A percentile compares a stretch with the other conserved stretches of the same genome.
phyloP scores from a whole-genome alignment of 2,329 filamentous ascomycete species.

The Sclerotinia subarctica region DNA sequence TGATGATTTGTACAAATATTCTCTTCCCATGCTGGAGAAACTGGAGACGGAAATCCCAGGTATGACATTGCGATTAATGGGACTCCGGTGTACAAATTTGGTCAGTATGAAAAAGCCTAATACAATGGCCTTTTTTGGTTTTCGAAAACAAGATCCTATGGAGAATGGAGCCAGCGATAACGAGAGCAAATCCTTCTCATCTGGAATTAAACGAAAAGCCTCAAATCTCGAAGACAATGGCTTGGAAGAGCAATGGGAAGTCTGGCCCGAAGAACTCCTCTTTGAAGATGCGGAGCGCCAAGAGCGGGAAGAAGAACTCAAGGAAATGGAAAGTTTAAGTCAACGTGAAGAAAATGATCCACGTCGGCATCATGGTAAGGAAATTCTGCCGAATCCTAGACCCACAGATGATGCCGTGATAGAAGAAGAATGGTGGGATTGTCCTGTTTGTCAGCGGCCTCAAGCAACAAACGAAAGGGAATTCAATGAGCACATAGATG shows the following conservation, averaged over 20 bases:
- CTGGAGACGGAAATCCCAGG: slow-evolving; percentile 78
- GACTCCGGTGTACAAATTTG: slow-evolving; percentile 81
- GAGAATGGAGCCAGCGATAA: slow-evolving; percentile 23
- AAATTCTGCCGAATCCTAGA: slow-evolving; percentile 47
- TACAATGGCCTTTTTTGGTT: slow-evolving; percentile 75
- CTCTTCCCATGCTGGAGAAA: slow-evolving; percentile 79
- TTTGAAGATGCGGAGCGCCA: slow-evolving; percentile 60
- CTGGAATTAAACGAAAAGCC: slow-evolving; percentile 41
- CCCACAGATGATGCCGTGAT: slow-evolving; percentile 32
- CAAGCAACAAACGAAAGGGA: slow-evolving; percentile 69
- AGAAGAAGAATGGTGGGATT: slow-evolving; percentile 66
- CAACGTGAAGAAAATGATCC: slow-evolving; percentile 43
- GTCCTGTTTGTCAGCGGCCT: slow-evolving; percentile 79
- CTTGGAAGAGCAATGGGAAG: slow-evolving; percentile 56
- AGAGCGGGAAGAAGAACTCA: slow-evolving; percentile 58
- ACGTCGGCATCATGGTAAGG: slow-evolving; percentile 48
- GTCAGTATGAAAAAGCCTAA: slow-evolving; percentile 80
- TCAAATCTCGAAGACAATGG: slow-evolving; percentile 41
- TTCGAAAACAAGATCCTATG: slow-evolving; percentile 42
- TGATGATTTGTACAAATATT: slow-evolving; percentile 78
- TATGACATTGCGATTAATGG: slow-evolving; percentile 81
- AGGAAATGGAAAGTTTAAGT: slow-evolving; percentile 59
- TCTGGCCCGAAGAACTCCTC: slow-evolving; percentile 61
- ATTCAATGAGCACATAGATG: slow-evolving; percentile 92
- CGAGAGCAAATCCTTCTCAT: slow-evolving; percentile 22